These are phyloP conservation scores for Teratosphaeria destructans DNA, from an alignment of 2,329 filamentous ascomycete genomes.

Conservation along the genomic window DNA sequence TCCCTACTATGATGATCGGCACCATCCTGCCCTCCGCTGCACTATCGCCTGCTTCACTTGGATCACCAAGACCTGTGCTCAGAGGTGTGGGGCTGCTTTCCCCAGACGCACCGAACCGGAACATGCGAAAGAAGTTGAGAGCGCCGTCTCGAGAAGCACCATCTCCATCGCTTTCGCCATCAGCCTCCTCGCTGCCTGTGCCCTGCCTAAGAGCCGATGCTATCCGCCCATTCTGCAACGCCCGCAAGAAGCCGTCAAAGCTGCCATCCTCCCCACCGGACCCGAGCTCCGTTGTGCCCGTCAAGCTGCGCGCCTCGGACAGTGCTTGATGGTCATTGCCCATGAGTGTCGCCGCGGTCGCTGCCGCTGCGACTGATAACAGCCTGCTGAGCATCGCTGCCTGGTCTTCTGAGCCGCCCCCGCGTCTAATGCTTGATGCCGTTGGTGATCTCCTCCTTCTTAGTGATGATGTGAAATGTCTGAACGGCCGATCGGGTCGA, in stretches of 20 bases:
- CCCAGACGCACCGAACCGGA: slow-evolving; percentile 51
- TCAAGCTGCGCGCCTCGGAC: slow-evolving; percentile 45
- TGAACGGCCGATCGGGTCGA: slow-evolving; percentile 25
- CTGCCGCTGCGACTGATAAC: slow-evolving; percentile 52
- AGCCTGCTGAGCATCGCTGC: slow-evolving; percentile 52
- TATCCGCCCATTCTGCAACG: slow-evolving; percentile 49
- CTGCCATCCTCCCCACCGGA: slow-evolving; percentile 46
- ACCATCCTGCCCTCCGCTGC: slow-evolving; percentile 48
- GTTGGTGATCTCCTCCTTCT: slow-evolving; percentile 43
- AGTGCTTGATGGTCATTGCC: slow-evolving; percentile 48
- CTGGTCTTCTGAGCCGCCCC: slow-evolving; percentile 47
- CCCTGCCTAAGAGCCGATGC: slow-evolving; percentile 45
- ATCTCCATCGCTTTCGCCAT: slow-evolving; percentile 26
- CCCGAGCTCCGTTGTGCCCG: slow-evolving; percentile 28
- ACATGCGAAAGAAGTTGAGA: slow-evolving; percentile 59
- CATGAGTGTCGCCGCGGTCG: slow-evolving; percentile 54
- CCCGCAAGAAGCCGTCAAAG: slow-evolving; percentile 53
- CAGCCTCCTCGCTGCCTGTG: neutral
- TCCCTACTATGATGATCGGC: slow-evolving; percentile 60
- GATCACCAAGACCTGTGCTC: slow-evolving; percentile 8
- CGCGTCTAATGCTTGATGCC: slow-evolving; percentile 17
- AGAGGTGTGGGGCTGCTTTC: slow-evolving; percentile 11
- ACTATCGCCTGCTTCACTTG: slow-evolving; percentile 27
- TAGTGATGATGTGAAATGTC: slow-evolving; percentile 35
- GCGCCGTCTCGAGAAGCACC: slow-evolving; percentile 36